Evolutionary conservation across 306 rosid species (phyloP), one percentile per base, ranked within the genome.

Genomic region (Vigna mungo): DNA sequence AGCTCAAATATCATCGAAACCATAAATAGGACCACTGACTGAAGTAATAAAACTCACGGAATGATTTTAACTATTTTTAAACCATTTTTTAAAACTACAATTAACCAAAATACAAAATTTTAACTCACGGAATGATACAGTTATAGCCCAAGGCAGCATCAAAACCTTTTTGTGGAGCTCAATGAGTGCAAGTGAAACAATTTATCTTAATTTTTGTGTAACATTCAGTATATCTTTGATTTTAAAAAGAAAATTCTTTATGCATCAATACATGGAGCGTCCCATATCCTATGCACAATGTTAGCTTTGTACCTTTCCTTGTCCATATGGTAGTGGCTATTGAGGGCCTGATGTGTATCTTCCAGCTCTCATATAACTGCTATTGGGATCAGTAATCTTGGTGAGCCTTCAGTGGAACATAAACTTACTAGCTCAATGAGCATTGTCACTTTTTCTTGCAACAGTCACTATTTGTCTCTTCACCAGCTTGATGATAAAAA

Each of bases 341-440:
- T 80, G 69, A 39, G 36, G 27, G 67, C n/a, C 18, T 63, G 68
- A 54, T 46, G 27, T 36, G 70, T 12, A 67, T 30, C 58, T 17
- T 46, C 39, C 61, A 55, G 34, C 27, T 27, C 41, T 44, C 68
- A 46, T 53, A 53, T 54, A 66, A 41, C 44, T 7, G 30, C 74
- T 39, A 15, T 15, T 67, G 51, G 18, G 30, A 69, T 56, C 52
- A 41, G 1, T 53, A 47, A 25, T 64, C 55, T 9, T 77, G 23
- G 15, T 53, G 18, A 46, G 30, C 36, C 48, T 55, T 1, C 18
- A 3, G 10, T 79, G 58, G 7, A 39, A 48, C 7, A 13, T 62
- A 49, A 59, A 30, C 66, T 79, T 58, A 23, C 71, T 51, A 46
- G 15, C 44, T 62, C 61, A 36, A 47, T 41, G 56, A 74, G 21